Evolutionary conservation across 257 asterid genomes (phyloP).

Genomic region (Lycium ferocissimum): DNA sequence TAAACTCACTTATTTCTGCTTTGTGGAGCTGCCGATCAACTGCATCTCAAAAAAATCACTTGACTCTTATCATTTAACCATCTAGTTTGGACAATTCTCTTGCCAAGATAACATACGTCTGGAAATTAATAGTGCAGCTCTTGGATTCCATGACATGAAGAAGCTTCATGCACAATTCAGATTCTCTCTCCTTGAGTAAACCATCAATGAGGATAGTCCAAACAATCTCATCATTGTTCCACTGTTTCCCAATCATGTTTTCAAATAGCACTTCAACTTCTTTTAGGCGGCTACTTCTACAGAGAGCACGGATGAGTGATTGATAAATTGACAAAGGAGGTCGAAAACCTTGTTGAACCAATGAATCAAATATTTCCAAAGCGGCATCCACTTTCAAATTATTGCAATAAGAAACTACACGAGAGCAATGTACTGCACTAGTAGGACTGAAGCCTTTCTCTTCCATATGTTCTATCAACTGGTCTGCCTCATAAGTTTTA

Average conservation of each 20-base stretch:
- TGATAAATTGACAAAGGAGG: slow-evolving; percentile 65
- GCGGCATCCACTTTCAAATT: slow-evolving; percentile 64
- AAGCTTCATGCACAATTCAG: slow-evolving; percentile 66
- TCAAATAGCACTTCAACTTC: slow-evolving; percentile 75
- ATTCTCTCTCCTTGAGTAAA: slow-evolving; percentile 69
- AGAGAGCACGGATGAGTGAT: slow-evolving; percentile 60
- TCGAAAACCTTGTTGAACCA: slow-evolving; percentile 50
- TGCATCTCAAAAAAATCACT: slow-evolving; percentile 21
- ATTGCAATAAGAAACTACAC: slow-evolving; percentile 73
- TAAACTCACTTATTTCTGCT: slow-evolving; percentile 19
- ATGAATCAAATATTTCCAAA: slow-evolving; percentile 56
- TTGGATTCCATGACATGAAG: slow-evolving; percentile 67
- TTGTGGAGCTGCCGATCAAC: slow-evolving; percentile 3
- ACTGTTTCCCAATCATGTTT: slow-evolving; percentile 65
- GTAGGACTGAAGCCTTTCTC: slow-evolving; percentile 74
- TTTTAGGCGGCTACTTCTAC: slow-evolving; percentile 49
- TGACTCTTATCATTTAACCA: not conserved
- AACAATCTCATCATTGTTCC: slow-evolving; percentile 86
- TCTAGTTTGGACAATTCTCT: slow-evolving; percentile 63
- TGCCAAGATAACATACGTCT: slow-evolving; percentile 58
- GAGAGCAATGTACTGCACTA: slow-evolving; percentile 68
- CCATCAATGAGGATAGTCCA: slow-evolving; percentile 91
- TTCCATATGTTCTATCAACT: slow-evolving; percentile 66
- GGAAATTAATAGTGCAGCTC: slow-evolving; percentile 59
- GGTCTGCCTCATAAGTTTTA: slow-evolving; percentile 72